phyloP scores from a whole-genome alignment of 164 flowering plant genomes.

The Litsea cubeba region DNA sequence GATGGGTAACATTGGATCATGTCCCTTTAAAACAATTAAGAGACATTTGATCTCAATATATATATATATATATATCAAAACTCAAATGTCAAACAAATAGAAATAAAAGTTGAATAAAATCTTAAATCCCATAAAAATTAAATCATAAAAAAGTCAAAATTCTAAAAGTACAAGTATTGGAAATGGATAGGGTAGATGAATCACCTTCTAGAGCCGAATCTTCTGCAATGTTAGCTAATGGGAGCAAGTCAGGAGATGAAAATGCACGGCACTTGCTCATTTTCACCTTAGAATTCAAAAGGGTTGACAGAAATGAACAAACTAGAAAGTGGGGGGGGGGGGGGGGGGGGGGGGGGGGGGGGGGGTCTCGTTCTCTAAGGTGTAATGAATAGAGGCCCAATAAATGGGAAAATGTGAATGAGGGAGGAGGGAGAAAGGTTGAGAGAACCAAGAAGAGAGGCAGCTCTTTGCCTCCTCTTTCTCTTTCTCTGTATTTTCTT shows the following conservation, averaged over 20 bases:
- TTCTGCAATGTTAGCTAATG: slow-evolving; percentile 10
- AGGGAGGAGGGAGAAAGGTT: not conserved
- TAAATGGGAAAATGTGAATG: not conserved
- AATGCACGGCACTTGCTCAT: slow-evolving; percentile 9
- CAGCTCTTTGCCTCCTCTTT: slow-evolving; percentile 2
- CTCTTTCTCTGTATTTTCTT: not conserved
- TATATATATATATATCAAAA: too few relatives aligned
- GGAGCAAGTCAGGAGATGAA: slow-evolving; percentile 32
- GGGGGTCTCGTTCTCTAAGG: too few relatives aligned
- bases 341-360: too few relatives aligned
- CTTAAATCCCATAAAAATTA: too few relatives aligned
- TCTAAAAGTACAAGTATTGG: not conserved
- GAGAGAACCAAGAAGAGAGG: not conserved
- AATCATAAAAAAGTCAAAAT: not conserved
- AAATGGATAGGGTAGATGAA: not conserved
- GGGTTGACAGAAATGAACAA: not conserved
- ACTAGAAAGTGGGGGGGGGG: not conserved
- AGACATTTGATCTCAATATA: too few relatives aligned
- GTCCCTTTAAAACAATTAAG: too few relatives aligned
- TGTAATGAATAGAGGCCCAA: too few relatives aligned
- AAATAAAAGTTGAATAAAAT: too few relatives aligned
- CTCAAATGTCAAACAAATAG: not conserved
- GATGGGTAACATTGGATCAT: too few relatives aligned
- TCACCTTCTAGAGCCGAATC: slow-evolving; percentile 33
- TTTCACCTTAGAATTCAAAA: not conserved